Percentiles rank a stretch among this genome's conserved stretches.
Conservation (phyloP, 192 early-diverging fungal genomes). For the Diversispora eburnea region DNA sequence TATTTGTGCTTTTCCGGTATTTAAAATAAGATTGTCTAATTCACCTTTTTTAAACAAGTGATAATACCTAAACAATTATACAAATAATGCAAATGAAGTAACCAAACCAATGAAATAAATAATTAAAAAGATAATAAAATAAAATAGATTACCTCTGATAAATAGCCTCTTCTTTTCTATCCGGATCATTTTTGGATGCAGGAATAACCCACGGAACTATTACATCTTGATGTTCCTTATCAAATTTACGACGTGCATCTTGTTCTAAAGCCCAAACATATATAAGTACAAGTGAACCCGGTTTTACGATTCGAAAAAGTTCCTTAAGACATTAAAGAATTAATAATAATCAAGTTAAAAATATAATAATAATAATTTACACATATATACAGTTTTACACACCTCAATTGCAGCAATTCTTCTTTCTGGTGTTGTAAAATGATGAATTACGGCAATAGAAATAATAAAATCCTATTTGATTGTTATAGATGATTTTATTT, state of each 20-base stretch:
- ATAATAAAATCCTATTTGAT: slow-evolving; percentile 78
- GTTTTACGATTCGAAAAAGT: slow-evolving; percentile 67
- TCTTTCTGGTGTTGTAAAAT: slow-evolving; percentile 78
- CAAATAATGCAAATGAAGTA: no score
- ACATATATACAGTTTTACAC: background rate
- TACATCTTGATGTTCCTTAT: slow-evolving; percentile 76
- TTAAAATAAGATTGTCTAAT: slow-evolving; percentile 64
- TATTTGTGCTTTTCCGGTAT: slow-evolving; percentile 53
- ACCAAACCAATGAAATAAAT: no score
- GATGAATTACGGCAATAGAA: slow-evolving; percentile 96
- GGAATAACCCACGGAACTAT: slow-evolving; percentile 91
- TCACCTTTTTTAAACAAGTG: slow-evolving; percentile 88
- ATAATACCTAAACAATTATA: slow-evolving; percentile 65
- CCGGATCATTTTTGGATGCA: slow-evolving; percentile 36
- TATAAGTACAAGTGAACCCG: slow-evolving; percentile 69
- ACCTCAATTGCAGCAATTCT: slow-evolving; percentile 65
- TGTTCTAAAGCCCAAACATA: slow-evolving; percentile 99
- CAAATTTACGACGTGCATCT: slow-evolving; percentile 76
- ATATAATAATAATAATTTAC: slow-evolving; percentile 21
- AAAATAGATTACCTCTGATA: slow-evolving; percentile 42
- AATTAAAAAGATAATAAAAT: background rate
- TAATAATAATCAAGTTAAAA: no score
- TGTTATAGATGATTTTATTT: background rate
- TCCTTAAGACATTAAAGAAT: slow-evolving; percentile 42
- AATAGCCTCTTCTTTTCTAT: slow-evolving; percentile 29